Evolutionary conservation across 805 yeast species (phyloP).

Genomic region (Komagataella mondaviorum): DNA sequence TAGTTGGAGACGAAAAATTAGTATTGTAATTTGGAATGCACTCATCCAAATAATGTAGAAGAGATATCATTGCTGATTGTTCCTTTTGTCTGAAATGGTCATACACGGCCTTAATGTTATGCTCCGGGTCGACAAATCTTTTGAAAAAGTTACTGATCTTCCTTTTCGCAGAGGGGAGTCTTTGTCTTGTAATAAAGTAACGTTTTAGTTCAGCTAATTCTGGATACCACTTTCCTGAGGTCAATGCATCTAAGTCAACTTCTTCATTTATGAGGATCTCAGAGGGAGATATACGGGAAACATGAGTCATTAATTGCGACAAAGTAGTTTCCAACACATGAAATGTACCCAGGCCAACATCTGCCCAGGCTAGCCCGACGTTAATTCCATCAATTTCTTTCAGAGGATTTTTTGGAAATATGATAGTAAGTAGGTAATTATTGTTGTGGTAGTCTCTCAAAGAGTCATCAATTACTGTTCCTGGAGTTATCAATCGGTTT

Average conservation of each 20-base stretch:
- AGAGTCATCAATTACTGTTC: conserved; percentile 81
- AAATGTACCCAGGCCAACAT: conserved; percentile 72
- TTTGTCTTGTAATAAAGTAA: conserved; percentile 45
- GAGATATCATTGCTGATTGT: conserved; percentile 44
- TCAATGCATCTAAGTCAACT: conserved; percentile 23
- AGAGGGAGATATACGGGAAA: conserved; percentile 68
- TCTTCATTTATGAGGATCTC: conserved; percentile 55
- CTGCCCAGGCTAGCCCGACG: conserved; percentile 81
- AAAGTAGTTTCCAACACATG: conserved; percentile 52
- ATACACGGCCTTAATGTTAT: conserved; percentile 12
- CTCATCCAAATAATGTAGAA: conserved; percentile 56
- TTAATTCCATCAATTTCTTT: conserved; percentile 21
- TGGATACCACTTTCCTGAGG: conserved; percentile 39
- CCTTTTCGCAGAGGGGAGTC: conserved; percentile 25
- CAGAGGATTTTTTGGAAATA: conserved; percentile 38
- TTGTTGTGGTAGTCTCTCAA: conserved; percentile 61
- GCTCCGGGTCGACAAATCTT: conserved; percentile 24
- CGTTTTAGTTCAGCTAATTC: conserved; percentile 44
- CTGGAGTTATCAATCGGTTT: conserved; percentile 78
- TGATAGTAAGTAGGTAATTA: conserved; percentile 56
- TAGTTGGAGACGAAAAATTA: conserved; percentile 53
- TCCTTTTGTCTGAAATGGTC: conserved; percentile 30
- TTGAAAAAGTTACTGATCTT: conserved; percentile 21
- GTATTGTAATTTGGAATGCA: conserved; percentile 59
- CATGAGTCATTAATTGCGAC: conserved; percentile 50